These are phyloP conservation scores for Solanum okadae DNA, from an alignment of 257 asterid genomes.

Conservation along the genomic window DNA sequence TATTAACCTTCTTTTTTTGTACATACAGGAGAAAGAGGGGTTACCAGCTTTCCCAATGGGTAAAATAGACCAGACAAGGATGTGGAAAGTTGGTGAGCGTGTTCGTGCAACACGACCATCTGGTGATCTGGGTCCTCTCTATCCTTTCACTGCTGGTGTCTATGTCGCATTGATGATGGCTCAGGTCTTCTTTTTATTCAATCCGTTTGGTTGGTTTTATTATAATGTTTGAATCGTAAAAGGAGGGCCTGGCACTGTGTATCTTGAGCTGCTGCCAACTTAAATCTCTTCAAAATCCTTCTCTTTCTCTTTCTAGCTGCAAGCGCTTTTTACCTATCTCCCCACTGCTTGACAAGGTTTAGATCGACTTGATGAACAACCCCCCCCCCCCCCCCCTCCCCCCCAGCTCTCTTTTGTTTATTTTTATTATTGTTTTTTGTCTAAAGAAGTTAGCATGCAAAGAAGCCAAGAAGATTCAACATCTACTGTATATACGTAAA, in stretches of 20 bases:
- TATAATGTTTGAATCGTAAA: not conserved
- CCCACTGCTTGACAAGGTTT: not conserved
- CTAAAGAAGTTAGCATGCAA: not conserved
- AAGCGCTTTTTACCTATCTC: not conserved
- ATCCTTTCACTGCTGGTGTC: conserved; percentile 94
- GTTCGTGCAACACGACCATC: conserved; percentile 64
- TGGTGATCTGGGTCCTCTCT: conserved; percentile 77
- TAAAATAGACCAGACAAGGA: conserved; percentile 79
- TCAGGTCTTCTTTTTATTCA: conserved; percentile 36
- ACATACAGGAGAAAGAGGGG: conserved; percentile 77
- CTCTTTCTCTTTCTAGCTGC: not conserved
- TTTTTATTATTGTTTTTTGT: not conserved
- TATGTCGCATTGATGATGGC: conserved; percentile 89
- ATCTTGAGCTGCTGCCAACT: not conserved
- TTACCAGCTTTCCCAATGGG: conserved; percentile 96
- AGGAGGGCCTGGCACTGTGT: not conserved
- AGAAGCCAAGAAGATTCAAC: not conserved
- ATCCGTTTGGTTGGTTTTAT: not conserved
- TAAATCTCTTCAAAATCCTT: not conserved
- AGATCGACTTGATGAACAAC: not conserved
- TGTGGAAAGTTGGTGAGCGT: conserved; percentile 91
- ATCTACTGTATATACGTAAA: not conserved
- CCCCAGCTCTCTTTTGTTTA: not conserved
- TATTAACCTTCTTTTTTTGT: not conserved
- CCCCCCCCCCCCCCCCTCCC: too few species aligned